A percentile compares a stretch with the other conserved stretches of the same genome.
phyloP scores from a whole-genome alignment of 106 monocot species.

The Acanthochlamys bracteata region DNA sequence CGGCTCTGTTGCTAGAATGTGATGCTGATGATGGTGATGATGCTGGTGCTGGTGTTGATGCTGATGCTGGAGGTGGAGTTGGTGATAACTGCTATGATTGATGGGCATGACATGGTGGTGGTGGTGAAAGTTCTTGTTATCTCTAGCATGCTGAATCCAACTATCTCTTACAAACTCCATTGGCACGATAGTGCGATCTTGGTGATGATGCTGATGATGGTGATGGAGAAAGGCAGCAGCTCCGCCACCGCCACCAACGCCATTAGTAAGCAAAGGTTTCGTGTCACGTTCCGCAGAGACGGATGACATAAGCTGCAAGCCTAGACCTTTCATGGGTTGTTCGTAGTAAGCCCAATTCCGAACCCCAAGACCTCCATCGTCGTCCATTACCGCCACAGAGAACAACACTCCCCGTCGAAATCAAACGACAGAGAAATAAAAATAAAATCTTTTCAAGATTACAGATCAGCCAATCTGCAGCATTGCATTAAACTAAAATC shows the following conservation, averaged over 20 bases:
- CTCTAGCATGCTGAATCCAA: slow-evolving; percentile 32
- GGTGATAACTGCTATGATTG: slow-evolving; percentile 11
- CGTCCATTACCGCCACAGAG: slow-evolving; percentile 36
- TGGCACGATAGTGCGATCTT: slow-evolving; percentile 17
- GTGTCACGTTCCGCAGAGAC: slow-evolving; percentile 34
- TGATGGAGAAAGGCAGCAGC: not conserved
- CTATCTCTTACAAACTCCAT: slow-evolving; percentile 31
- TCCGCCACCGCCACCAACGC: not conserved
- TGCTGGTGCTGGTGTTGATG: slow-evolving; percentile 11
- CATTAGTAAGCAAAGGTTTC: slow-evolving; percentile 36
- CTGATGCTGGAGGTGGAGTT: too few species aligned
- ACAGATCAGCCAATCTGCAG: slow-evolving; percentile 14
- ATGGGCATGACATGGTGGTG: slow-evolving; percentile 25
- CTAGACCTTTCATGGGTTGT: slow-evolving; percentile 36
- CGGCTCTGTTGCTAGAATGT: slow-evolving; percentile 9
- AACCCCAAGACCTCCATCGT: slow-evolving; percentile 48
- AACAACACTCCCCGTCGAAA: not conserved
- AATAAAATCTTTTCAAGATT: slow-evolving; percentile 1
- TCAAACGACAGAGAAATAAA: not conserved
- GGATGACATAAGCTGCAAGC: slow-evolving; percentile 68
- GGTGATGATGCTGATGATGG: not conserved
- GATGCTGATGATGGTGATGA: slow-evolving; percentile 11
- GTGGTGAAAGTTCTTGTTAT: slow-evolving; percentile 28
- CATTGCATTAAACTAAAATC: slow-evolving; percentile 5
- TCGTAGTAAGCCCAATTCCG: slow-evolving; percentile 60